phyloP scores from a whole-genome alignment of 2,329 filamentous ascomycete species.

The Incumbomyces lentus region DNA sequence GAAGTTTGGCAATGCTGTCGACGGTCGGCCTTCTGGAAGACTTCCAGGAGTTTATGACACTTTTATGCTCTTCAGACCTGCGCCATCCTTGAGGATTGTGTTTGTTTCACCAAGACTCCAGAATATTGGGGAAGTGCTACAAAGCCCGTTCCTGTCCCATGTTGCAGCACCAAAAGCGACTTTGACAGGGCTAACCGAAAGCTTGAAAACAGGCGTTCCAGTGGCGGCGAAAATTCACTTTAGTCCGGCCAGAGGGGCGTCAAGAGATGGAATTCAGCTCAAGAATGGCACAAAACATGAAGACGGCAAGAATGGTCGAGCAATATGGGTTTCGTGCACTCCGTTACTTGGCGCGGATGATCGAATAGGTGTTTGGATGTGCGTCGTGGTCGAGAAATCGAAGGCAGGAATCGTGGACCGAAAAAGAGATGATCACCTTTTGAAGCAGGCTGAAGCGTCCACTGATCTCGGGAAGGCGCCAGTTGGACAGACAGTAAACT shows the following conservation, averaged over 20 bases:
- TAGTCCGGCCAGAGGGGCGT: conserved; percentile 20
- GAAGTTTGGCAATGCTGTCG: conserved; percentile 15
- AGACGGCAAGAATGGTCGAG: conserved; percentile 10
- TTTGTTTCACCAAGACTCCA: conserved; percentile 25
- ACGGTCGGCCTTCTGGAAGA: conserved; percentile 20
- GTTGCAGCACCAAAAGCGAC: conserved; percentile 31
- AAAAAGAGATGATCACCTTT: background rate
- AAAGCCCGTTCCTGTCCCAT: conserved; percentile 34
- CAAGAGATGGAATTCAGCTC: conserved; percentile 12
- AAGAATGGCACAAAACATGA: conserved; percentile 11
- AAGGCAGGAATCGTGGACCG: background rate
- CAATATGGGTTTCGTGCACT: conserved; percentile 36
- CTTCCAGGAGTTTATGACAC: conserved; percentile 25
- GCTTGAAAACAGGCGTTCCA: conserved; percentile 28
- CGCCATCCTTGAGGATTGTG: conserved; percentile 24
- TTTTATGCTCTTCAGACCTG: conserved; percentile 24
- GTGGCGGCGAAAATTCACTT: conserved; percentile 37
- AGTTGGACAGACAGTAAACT: too few species aligned
- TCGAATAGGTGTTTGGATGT: conserved; percentile 38
- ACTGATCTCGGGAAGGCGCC: background rate
- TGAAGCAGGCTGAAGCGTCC: background rate
- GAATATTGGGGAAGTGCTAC: conserved; percentile 23
- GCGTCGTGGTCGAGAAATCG: conserved; percentile 33
- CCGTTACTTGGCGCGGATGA: conserved; percentile 34
- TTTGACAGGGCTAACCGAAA: conserved; percentile 29